Percentiles rank a stretch among this genome's conserved stretches.
Conservation (phyloP, 495 filamentous ascomycete species). For the Hyaloscypha bicolor region DNA sequence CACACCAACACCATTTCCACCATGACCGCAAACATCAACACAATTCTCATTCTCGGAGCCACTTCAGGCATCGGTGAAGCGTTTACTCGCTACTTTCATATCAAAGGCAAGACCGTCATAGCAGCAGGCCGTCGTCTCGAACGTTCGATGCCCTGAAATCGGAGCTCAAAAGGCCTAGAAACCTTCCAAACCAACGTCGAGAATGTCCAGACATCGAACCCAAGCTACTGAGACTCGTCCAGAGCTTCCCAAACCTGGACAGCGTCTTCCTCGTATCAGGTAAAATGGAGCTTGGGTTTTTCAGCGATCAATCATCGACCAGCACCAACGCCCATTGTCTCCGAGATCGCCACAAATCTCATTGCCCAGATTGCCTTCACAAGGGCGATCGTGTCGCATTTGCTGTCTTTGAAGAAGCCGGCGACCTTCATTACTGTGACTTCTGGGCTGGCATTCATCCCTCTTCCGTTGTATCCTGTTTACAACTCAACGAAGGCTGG, state of each 20-base stretch:
- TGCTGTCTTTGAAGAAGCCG: constrained; percentile 35
- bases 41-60: constrained; percentile 46
- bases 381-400: constrained; percentile 34
- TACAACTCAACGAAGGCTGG: constrained; percentile 97
- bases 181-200: constrained; percentile 35
- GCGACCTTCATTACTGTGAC: constrained; percentile 35
- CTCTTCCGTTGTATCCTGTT: constrained; percentile 46
- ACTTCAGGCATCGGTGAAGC: constrained; percentile 51
- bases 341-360: constrained; percentile 33
- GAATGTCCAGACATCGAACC: constrained; percentile 33
- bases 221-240: constrained; percentile 32
- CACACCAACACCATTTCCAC: background rate
- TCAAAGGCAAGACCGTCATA: constrained; percentile 47
- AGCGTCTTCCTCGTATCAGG: constrained; percentile 40
- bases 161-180: constrained; percentile 37
- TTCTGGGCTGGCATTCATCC: constrained; percentile 40
- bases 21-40: constrained; percentile 33
- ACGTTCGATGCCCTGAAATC: constrained; percentile 33
- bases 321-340: constrained; percentile 29
- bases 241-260: constrained; percentile 39
- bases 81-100: constrained; percentile 43
- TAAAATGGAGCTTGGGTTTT: constrained; percentile 31
- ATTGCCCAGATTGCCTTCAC: constrained; percentile 39
- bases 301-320: constrained; percentile 32
- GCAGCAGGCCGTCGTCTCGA: constrained; percentile 43